A percentile compares a stretch with the other conserved stretches of the same genome.
These are phyloP conservation scores for Candida dajiaensis DNA, from an alignment of 805 yeast genomes.

Conservation along the genomic window DNA sequence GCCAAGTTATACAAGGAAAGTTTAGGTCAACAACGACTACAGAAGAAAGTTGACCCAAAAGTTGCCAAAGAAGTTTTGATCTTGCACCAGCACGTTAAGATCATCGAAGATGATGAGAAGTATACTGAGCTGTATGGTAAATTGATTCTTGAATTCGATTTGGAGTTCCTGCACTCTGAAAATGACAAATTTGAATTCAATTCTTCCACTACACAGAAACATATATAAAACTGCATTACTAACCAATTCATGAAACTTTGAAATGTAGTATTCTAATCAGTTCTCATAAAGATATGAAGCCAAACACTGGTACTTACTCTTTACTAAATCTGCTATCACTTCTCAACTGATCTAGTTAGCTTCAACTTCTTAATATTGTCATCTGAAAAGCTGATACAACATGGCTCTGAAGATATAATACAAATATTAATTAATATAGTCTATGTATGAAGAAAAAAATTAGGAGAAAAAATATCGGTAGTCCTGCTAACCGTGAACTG, in stretches of 20 bases:
- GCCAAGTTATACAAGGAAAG: slow-evolving; percentile 17
- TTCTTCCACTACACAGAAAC: slow-evolving; percentile 13
- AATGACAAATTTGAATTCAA: slow-evolving; percentile 7
- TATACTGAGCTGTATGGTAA: slow-evolving; percentile 9
- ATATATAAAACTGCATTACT: neutral
- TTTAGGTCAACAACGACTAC: slow-evolving; percentile 16
- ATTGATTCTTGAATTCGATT: slow-evolving; percentile 17
- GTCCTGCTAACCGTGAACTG: neutral
- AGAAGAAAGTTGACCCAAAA: slow-evolving; percentile 19
- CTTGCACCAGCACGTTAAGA: slow-evolving; percentile 13
- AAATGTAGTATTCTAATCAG: too few species aligned
- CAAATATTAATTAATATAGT: too few species aligned
- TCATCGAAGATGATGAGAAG: slow-evolving; percentile 15
- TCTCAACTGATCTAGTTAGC: too few species aligned
- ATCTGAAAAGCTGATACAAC: too few species aligned
- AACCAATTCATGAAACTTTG: neutral
- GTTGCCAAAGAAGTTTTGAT: slow-evolving; percentile 10
- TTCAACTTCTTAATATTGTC: too few species aligned
- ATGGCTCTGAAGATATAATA: too few species aligned
- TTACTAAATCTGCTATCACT: too few species aligned
- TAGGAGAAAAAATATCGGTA: neutral
- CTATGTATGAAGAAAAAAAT: too few species aligned
- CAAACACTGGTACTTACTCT: too few species aligned
- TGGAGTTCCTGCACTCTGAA: slow-evolving; percentile 17
- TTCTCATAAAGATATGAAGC: too few species aligned